Percentiles rank a stretch among this genome's conserved stretches.
Conservation (phyloP, 345 rosid genomes). For the Angophora floribunda region DNA sequence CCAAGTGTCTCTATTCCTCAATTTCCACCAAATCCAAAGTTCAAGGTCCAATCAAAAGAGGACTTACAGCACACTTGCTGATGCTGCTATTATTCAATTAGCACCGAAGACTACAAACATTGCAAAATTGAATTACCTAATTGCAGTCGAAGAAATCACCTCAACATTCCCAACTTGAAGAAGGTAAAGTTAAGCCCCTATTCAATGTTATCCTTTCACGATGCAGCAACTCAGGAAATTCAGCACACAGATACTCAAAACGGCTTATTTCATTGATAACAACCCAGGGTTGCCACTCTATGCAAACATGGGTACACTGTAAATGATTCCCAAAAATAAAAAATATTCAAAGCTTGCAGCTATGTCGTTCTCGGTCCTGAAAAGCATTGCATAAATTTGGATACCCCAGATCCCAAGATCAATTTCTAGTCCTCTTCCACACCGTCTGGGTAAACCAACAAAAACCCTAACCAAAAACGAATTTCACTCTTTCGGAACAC, state of each 20-base stretch:
- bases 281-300: background rate
- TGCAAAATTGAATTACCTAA: background rate
- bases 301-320: background rate
- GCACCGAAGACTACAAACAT: background rate
- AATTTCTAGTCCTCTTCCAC: background rate
- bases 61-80: background rate
- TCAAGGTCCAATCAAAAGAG: background rate
- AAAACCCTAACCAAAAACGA: background rate
- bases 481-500: background rate
- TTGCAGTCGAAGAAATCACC: background rate
- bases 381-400: background rate
- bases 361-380: background rate
- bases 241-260: background rate
- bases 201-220: background rate
- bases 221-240: background rate
- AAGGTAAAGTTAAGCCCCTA: background rate
- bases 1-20: background rate
- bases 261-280: background rate
- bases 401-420: background rate
- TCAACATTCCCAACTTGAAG: background rate
- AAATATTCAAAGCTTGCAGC: background rate
- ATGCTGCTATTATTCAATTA: background rate
- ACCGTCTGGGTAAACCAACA: background rate
- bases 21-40: background rate
- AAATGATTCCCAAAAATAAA: background rate